phyloP scores from a whole-genome alignment of 73 alveolate species.

The Paramecium sonneborni region DNA sequence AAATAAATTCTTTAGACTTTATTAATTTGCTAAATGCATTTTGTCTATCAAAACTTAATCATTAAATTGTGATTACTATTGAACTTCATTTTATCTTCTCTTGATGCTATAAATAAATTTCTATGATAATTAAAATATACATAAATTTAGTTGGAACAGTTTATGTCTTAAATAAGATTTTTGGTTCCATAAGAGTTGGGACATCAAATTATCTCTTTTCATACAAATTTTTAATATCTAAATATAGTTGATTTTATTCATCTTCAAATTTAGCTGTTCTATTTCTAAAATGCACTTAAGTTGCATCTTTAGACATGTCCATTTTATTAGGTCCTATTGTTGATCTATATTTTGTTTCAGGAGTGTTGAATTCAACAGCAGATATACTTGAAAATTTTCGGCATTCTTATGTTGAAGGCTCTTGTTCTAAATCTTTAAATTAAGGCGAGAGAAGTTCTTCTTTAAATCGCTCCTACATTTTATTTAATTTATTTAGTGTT shows the following conservation, averaged over 20 bases:
- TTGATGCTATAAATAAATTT: not conserved
- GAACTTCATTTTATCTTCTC: not conserved
- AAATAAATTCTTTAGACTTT: not conserved
- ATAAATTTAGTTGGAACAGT: not conserved
- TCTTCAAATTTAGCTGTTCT: slow-evolving; percentile 50
- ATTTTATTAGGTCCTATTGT: slow-evolving; percentile 3
- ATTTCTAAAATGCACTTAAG: not conserved
- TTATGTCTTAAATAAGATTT: not conserved
- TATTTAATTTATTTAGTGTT: not conserved
- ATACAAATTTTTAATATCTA: not conserved
- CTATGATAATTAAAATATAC: slow-evolving; percentile 7
- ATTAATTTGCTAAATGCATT: slow-evolving; percentile 27
- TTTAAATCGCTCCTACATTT: slow-evolving; percentile 13
- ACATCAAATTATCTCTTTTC: not conserved
- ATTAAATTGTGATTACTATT: not conserved
- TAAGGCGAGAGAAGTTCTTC: slow-evolving; percentile 34
- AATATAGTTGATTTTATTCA: slow-evolving; percentile 2
- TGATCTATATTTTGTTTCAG: slow-evolving; percentile 55
- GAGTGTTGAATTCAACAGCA: not conserved
- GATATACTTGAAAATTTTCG: slow-evolving; percentile 22
- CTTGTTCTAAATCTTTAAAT: slow-evolving; percentile 24
- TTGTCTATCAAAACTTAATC: not conserved
- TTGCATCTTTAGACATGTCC: not conserved
- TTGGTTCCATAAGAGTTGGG: slow-evolving; percentile 19
- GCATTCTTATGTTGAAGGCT: slow-evolving; percentile 3